These are phyloP conservation scores for Penicillium goetzii DNA, from an alignment of 495 filamentous ascomycete species.

Conservation along the genomic window DNA sequence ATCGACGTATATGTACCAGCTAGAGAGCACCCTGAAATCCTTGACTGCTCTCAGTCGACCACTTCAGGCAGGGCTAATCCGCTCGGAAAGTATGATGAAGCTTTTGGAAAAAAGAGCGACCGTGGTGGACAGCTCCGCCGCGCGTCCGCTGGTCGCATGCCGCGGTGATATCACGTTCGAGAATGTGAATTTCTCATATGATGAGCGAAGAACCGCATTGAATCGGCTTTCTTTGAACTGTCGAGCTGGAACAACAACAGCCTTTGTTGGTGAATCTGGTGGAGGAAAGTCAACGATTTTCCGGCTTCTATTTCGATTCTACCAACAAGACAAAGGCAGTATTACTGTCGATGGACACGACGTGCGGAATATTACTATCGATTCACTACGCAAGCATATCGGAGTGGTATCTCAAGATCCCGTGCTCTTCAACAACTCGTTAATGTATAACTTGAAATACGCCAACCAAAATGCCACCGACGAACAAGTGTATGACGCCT, in stretches of 20 bases:
- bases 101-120: conserved; percentile 78
- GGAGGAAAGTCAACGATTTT: conserved; percentile 90
- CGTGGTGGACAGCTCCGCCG: conserved; percentile 62
- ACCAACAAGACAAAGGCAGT: conserved; percentile 69
- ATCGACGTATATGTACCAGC: conserved; percentile 75
- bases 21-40: conserved; percentile 81
- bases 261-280: conserved; percentile 83
- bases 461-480: conserved; percentile 76
- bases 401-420: not conserved
- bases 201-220: conserved; percentile 69
- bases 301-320: conserved; percentile 82
- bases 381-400: conserved; percentile 67
- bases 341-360: conserved; percentile 75
- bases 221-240: conserved; percentile 70
- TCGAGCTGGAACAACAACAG: conserved; percentile 77
- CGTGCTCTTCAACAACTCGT: not conserved
- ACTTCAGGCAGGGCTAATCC: conserved; percentile 86
- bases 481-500: conserved; percentile 74
- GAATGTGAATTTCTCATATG: conserved; percentile 80
- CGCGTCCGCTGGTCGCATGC: conserved; percentile 54
- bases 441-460: conserved; percentile 71
- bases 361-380: conserved; percentile 74
- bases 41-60: conserved; percentile 86
- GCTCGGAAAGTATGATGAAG: conserved; percentile 45
- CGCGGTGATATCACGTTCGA: conserved; percentile 73